These are phyloP conservation scores for Schoenoplectus tabernaemontani DNA, from an alignment of 202 grass and related monocot species.

Conservation along the genomic window DNA sequence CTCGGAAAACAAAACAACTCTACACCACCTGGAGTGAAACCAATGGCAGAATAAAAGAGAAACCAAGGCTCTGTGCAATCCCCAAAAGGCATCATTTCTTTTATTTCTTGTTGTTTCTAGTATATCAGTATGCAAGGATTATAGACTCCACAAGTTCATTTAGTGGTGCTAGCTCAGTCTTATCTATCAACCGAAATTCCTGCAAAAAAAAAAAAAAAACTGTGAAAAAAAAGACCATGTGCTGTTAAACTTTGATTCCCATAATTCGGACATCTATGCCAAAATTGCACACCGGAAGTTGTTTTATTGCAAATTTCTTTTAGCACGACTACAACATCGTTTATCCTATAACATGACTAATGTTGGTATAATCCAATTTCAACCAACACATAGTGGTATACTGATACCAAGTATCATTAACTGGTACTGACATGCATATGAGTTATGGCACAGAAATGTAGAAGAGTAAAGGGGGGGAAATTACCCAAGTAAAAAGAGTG, in stretches of 20 bases:
- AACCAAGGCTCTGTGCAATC: constrained; percentile 10
- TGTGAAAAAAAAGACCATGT: neutral
- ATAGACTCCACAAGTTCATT: constrained; percentile 66
- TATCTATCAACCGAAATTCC: constrained; percentile 80
- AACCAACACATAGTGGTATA: neutral
- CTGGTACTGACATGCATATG: neutral
- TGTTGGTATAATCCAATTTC: neutral
- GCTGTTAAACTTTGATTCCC: neutral
- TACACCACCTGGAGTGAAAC: constrained; percentile 6
- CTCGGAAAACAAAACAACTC: neutral
- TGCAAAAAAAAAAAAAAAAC: constrained; percentile 12
- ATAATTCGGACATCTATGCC: neutral
- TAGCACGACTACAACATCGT: neutral
- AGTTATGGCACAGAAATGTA: neutral
- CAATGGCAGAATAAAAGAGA: constrained; percentile 19
- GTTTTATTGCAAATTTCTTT: neutral
- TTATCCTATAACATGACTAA: neutral
- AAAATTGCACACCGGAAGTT: neutral
- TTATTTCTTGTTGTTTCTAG: constrained; percentile 19
- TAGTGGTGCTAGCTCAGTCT: constrained; percentile 65
- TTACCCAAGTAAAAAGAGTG: constrained; percentile 74
- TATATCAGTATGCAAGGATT: constrained; percentile 29
- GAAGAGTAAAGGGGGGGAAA: neutral
- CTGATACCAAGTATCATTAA: neutral
- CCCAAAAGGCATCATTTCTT: constrained; percentile 1